Base-by-base conservation (phyloP, 768 basidiomycete genomes). In the Tylopilus sp. region DNA sequence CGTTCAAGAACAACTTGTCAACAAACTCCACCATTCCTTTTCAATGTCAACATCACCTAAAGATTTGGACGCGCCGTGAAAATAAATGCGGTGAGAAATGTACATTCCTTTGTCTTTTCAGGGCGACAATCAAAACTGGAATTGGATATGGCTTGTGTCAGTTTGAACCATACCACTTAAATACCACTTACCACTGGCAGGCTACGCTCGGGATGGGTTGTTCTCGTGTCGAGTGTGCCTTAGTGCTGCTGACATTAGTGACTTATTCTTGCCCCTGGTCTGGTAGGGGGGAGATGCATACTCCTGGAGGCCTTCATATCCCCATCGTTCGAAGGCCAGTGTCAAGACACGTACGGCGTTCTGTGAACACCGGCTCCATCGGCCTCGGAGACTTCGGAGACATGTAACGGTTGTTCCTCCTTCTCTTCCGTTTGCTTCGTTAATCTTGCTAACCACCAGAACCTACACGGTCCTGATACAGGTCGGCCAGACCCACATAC, bases 351-450 rank as follows among this genome's bases (percentile, higher is more conserved):
- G 11, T 26, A 44, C 58, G 50, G 17, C 61, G 57, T 21, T 52
- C 57, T 24, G 52, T 53, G 14, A 56, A 25, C 38, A 67, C 67
- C 5, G 74, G 71, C 14, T 68, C 71, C 12, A 76, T 79, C 38
- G 83, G 85, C 2, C 67, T 88, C 28, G 85, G 86, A 4, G 80
- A 87, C 61, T 79, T 71, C 55, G 50, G 76, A 24, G 86, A 89
- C 66, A 72, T 85, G 87, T 87, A 64, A 78, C 12, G 72, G 7
- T 8, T 14, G 33, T 4, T 36, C n/a, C 34, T 49, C 31, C 11
- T 26, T 50, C 30, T 12, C 43, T 42, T 50, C 45, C 24, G 45
- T 52, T 21, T 14, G 48, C n/a, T 30, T 40, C 12, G 26, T 53
- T 62, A 40, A 62, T 13, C 6, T 11, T 7, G 16, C 45, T 13